phyloP scores from a whole-genome alignment of 1,284 basidiomycete genomes.

The Waitea zeae region DNA sequence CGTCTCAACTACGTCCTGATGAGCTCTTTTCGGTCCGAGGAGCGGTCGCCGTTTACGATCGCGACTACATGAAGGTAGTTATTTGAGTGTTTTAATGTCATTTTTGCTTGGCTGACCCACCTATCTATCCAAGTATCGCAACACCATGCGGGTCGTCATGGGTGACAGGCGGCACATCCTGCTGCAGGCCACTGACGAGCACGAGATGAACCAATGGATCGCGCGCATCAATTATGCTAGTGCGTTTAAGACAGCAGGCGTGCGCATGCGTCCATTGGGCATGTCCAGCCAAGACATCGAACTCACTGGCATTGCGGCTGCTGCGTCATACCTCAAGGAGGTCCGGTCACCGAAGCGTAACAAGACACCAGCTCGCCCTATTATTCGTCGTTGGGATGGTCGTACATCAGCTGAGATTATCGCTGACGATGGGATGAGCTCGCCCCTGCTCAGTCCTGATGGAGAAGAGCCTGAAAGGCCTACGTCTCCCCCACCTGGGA shows the following conservation, averaged over 20 bases:
- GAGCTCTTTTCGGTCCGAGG: slow-evolving; percentile 72
- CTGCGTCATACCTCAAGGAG: slow-evolving; percentile 62
- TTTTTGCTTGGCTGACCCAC: background rate
- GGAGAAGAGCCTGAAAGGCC: background rate
- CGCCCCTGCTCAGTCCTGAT: background rate
- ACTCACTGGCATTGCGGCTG: slow-evolving; percentile 69
- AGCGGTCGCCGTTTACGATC: slow-evolving; percentile 67
- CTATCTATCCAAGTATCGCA: slow-evolving; percentile 36
- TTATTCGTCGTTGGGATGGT: slow-evolving; percentile 26
- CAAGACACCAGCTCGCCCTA: slow-evolving; percentile 13
- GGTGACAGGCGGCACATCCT: slow-evolving; percentile 69
- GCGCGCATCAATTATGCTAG: slow-evolving; percentile 89
- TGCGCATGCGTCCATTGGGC: slow-evolving; percentile 63
- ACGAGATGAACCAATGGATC: slow-evolving; percentile 86
- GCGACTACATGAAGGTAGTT: slow-evolving; percentile 59
- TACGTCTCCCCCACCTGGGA: background rate
- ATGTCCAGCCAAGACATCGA: slow-evolving; percentile 58
- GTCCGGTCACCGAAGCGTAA: slow-evolving; percentile 21
- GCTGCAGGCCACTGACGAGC: slow-evolving; percentile 56
- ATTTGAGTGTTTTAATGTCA: no score
- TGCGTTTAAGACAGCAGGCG: slow-evolving; percentile 75
- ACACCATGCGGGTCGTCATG: slow-evolving; percentile 70
- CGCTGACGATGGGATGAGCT: slow-evolving; percentile 4
- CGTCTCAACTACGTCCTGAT: slow-evolving; percentile 65
- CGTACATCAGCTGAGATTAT: slow-evolving; percentile 11